phyloP scores from a whole-genome alignment of 306 rosid species.

The Acacia acuminata region DNA sequence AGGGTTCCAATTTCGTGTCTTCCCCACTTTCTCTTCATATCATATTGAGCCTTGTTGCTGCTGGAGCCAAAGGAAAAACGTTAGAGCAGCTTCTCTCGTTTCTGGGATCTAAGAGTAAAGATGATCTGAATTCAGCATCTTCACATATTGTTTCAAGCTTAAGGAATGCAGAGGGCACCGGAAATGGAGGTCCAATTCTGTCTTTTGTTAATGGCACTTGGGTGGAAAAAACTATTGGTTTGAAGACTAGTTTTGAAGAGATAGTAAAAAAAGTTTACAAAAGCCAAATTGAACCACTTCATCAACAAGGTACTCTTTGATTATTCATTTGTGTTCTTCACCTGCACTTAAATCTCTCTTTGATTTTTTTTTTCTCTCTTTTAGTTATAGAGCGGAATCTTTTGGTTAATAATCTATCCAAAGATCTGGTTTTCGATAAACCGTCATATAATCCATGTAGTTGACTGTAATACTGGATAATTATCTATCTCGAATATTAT shows the following conservation, averaged over 20 bases:
- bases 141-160: constrained; percentile 4
- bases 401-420: too few relatives aligned
- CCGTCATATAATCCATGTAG: too few relatives aligned
- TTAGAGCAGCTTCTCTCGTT: constrained; percentile 12
- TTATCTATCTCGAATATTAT: too few relatives aligned
- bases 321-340: not conserved
- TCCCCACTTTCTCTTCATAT: constrained; percentile 18
- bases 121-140: not conserved
- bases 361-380: too few relatives aligned
- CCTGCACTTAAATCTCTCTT: not conserved
- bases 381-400: too few relatives aligned
- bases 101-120: constrained; percentile 6
- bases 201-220: constrained; percentile 18
- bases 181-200: not conserved
- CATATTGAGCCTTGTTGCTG: not conserved
- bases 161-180: not conserved
- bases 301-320: not conserved
- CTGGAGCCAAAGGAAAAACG: constrained; percentile 1
- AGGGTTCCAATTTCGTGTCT: constrained; percentile 17
- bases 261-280: not conserved
- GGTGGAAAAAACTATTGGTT: constrained; percentile 2
- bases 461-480: too few relatives aligned
- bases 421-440: too few relatives aligned
- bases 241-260: constrained; percentile 6
- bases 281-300: constrained; percentile 22